A percentile compares a stretch with the other conserved stretches of the same genome.
These are phyloP conservation scores for Alloascoidea hylecoeti DNA, from an alignment of 805 yeast species.

Conservation along the genomic window DNA sequence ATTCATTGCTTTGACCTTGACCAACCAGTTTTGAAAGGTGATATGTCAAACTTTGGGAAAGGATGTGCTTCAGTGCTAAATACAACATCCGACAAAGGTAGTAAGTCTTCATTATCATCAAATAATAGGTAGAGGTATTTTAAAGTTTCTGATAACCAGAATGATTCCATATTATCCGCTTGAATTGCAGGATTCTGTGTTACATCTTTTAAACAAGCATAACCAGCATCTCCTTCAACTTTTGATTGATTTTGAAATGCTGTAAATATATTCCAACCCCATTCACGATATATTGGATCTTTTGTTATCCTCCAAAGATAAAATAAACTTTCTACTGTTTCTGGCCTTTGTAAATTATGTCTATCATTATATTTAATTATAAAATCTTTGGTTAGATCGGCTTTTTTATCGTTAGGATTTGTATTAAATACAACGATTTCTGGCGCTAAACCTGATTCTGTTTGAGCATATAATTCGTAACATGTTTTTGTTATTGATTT, in stretches of 20 bases:
- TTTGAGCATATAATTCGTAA: conserved; percentile 68
- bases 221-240: conserved; percentile 33
- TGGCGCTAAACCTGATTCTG: conserved; percentile 70
- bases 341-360: conserved; percentile 87
- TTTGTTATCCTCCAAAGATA: conserved; percentile 68
- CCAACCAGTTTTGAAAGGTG: conserved; percentile 53
- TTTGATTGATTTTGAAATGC: conserved; percentile 49
- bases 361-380: conserved; percentile 54
- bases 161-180: conserved; percentile 74
- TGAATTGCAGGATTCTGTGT: conserved; percentile 34
- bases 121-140: conserved; percentile 73
- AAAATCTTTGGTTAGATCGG: conserved; percentile 53
- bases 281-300: conserved; percentile 67
- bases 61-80: conserved; percentile 94
- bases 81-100: conserved; percentile 57
- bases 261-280: conserved; percentile 82
- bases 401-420: conserved; percentile 21
- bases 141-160: conserved; percentile 85
- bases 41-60: conserved; percentile 55
- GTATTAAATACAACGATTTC: conserved; percentile 79
- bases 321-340: conserved; percentile 82
- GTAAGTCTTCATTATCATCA: conserved; percentile 47
- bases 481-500: conserved; percentile 70
- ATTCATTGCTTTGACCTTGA: conserved; percentile 1
- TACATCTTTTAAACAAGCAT: conserved; percentile 56